Evolutionary conservation across 495 filamentous ascomycete genomes (phyloP), one percentile per base, ranked within the genome.

Genomic region (Aspergillus campestris): DNA sequence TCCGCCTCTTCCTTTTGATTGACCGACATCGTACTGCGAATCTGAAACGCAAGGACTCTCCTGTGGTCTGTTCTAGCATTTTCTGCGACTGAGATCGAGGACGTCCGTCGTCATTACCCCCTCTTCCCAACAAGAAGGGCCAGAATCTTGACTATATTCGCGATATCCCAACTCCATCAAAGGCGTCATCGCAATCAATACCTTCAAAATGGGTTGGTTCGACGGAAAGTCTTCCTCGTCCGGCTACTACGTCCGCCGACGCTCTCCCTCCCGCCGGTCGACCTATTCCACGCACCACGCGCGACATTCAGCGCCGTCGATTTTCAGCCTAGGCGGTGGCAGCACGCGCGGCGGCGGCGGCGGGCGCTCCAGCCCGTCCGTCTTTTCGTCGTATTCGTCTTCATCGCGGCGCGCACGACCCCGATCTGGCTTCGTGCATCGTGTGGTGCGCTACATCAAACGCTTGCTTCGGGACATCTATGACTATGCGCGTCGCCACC

Each of bases 401-500:
- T 66, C 65, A 7, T 68, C 69, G 10, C 68, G 81, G 69, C 78
- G 67, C 65, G 86, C 62, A 61, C 81, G 66, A 4, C 83, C 89
- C 10, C 84, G 89, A 37, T 73, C 77, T 14, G 86, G 84, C 50
- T 92, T 88, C 66, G 63, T 92, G 45, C 60, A 77, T 47, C 81
- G 81, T 46, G 70, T 88, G 32, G 60, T 87, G 55, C 73, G 76
- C 52, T 77, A 83, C 45, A 77, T 94, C 50, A 82, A 79, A 55
- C 81, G 80, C 24, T 69, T 90, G 28, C 60, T 94, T 28, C 83
- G 83, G 44, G 79, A 89, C 51, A 76, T 94, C 9, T 73, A 76
- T 52, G 73, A 79, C 59, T 94, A 89, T 62, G 82, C 84, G 44
- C 80, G 85, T 56, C 71, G 77, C 7, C 79, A 95, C 58, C 89